Percentiles rank a stretch among this genome's conserved stretches.
phyloP scores from a whole-genome alignment of 1,139 yeast genomes.

The Yamadazyma mexicana region DNA sequence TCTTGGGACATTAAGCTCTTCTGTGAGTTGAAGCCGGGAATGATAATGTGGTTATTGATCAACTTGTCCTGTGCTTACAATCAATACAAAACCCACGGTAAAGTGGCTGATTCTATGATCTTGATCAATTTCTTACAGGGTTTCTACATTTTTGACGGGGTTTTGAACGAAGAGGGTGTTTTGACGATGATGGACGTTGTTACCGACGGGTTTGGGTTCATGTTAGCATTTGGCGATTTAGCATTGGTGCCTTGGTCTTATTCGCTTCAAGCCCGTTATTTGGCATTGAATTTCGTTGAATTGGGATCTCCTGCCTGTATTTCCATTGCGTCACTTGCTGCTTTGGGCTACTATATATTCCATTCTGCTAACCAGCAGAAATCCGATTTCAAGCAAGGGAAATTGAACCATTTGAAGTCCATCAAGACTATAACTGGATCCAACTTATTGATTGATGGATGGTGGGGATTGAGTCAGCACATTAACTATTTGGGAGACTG shows the following conservation, averaged over 20 bases:
- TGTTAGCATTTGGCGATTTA: constrained; percentile 93
- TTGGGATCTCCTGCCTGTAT: constrained; percentile 45
- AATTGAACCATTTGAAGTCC: constrained; percentile 59
- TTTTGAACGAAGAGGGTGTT: constrained; percentile 84
- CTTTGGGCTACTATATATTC: constrained; percentile 77
- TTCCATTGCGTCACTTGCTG: constrained; percentile 45
- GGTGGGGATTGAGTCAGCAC: constrained; percentile 96
- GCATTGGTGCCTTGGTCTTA: constrained; percentile 94
- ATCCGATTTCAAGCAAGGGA: constrained; percentile 78
- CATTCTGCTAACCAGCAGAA: constrained; percentile 82
- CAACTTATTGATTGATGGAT: constrained; percentile 79
- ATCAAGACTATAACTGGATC: constrained; percentile 79
- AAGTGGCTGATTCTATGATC: constrained; percentile 68
- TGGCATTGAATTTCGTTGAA: constrained; percentile 51
- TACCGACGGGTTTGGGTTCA: constrained; percentile 95
- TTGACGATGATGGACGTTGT: constrained; percentile 94
- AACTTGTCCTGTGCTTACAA: constrained; percentile 80
- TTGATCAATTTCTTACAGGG: constrained; percentile 71
- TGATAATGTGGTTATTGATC: constrained; percentile 80
- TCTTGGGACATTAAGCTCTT: constrained; percentile 84
- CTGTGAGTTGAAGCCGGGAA: constrained; percentile 94
- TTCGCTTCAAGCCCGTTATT: constrained; percentile 79
- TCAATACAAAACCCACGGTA: constrained; percentile 65
- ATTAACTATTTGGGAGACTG: constrained; percentile 96
- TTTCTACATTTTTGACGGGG: constrained; percentile 88